These are phyloP conservation scores for Fomes fomentarius DNA, from an alignment of 1,284 basidiomycete genomes.

Conservation along the genomic window DNA sequence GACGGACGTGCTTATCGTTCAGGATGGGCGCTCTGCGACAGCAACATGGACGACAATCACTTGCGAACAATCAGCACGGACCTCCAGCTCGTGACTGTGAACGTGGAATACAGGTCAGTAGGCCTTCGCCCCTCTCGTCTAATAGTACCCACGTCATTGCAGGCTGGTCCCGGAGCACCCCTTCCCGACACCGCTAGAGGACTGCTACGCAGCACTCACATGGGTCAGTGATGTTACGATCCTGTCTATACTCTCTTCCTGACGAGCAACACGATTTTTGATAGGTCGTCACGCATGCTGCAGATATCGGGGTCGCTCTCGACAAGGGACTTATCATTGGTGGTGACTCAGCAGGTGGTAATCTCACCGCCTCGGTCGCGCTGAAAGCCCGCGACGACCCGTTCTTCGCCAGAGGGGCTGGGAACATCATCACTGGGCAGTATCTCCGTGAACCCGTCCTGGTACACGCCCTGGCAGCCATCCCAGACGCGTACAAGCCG, in stretches of 20 bases:
- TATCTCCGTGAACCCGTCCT: conserved; percentile 1
- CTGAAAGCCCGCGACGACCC: conserved; percentile 27
- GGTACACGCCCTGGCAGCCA: not conserved
- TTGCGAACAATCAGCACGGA: conserved; percentile 24
- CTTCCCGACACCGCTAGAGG: conserved; percentile 21
- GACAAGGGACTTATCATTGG: conserved; percentile 28
- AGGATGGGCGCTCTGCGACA: conserved; percentile 17
- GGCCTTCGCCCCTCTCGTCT: not conserved
- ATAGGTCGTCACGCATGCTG: conserved; percentile 10
- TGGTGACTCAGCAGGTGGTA: conserved; percentile 30
- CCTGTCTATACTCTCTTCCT: not conserved
- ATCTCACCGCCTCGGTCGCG: conserved; percentile 22
- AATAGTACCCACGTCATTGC: too few relatives aligned
- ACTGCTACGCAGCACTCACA: conserved; percentile 25
- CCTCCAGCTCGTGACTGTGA: conserved; percentile 23
- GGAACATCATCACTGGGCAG: conserved; percentile 18
- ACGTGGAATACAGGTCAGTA: conserved; percentile 26
- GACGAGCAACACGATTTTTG: too few relatives aligned
- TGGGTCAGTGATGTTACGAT: conserved; percentile 17
- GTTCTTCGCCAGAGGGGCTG: conserved; percentile 14
- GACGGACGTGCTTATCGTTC: too few relatives aligned
- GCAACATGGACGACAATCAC: conserved; percentile 23
- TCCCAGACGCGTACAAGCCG: conserved; percentile 2
- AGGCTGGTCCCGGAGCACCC: conserved; percentile 23
- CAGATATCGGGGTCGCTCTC: conserved; percentile 11